Evolutionary conservation across 225 moss, liverwort and hornwort genomes (phyloP), one percentile per base, ranked within the genome.

Genomic region (Lunularia cruciata): DNA sequence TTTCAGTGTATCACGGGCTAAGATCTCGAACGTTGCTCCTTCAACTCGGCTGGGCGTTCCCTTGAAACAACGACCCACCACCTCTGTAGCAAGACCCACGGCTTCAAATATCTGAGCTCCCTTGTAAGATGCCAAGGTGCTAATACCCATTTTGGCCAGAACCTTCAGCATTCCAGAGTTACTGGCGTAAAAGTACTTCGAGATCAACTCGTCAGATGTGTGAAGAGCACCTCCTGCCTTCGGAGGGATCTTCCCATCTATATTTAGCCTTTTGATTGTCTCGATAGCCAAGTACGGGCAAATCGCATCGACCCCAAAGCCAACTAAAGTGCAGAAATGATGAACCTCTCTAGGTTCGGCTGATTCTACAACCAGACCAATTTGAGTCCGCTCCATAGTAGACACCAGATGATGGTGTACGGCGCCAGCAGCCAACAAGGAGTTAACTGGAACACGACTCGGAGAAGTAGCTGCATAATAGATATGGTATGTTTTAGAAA

Each of bases 331-430:
- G 63, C 92, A 89, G 54, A 92, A 92, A 72, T 89, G 92, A 49
- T 92, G 92, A 36, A 92, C 92, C 60, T 92, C 92, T 55, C 92
- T 82, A 37, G 92, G 87, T 65, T 92, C 92, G 58, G 84, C 92
- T 60, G 89, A 86, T 72, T 92, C 92, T 55, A 89, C 48, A 66
- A 92, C 73, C 48, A 89, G 71, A 20, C 89, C 92, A 68, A 89
- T 86, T 63, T 76, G 83, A 22, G 84, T 84, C 36, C 92, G 86
- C 62, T 89, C 87, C 81, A 92, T 53, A 6, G 86, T 86, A 14
- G 79, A 72, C 57, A 92, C 83, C 68, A 92, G 68, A 58, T 87
- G 87, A 59, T 92, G 89, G 64, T 92, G 92, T 47, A 92, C 89
- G 69, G 84, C 84, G 57, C 89, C 92, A 16, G 85, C 73, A 20